phyloP scores from a whole-genome alignment of 495 filamentous ascomycete species.

The Aspergillus ellipticus region DNA sequence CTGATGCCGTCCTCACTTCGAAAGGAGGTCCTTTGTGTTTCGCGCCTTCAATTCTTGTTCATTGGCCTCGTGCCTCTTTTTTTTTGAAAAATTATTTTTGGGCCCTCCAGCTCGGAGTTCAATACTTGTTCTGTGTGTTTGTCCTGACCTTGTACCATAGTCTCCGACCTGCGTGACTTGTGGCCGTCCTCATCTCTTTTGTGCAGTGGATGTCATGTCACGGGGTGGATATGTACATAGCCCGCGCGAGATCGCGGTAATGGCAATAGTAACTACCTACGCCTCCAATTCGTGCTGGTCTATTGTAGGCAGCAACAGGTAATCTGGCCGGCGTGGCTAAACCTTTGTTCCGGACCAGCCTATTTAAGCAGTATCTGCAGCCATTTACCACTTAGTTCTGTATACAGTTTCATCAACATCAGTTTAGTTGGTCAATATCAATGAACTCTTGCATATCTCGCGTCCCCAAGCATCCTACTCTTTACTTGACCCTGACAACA shows the following conservation, averaged over 20 bases:
- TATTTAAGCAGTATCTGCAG: no score
- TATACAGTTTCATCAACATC: no score
- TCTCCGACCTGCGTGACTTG: slow-evolving; percentile 10
- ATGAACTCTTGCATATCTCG: no score
- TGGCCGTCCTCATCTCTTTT: background rate
- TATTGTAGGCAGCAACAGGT: no score
- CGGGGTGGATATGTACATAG: slow-evolving; percentile 30
- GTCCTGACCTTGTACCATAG: slow-evolving; percentile 22
- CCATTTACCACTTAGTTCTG: no score
- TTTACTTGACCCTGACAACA: no score
- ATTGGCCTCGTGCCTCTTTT: background rate
- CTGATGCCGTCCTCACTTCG: background rate
- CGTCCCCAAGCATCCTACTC: no score
- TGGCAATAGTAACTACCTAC: slow-evolving; percentile 18
- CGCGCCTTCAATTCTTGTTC: background rate
- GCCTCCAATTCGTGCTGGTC: background rate
- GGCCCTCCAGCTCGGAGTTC: background rate
- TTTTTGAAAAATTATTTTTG: background rate
- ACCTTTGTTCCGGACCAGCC: no score
- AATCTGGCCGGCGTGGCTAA: no score
- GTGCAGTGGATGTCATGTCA: slow-evolving; percentile 13
- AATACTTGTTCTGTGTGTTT: slow-evolving; percentile 5
- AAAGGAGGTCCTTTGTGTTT: background rate
- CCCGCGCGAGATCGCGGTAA: slow-evolving; percentile 26
- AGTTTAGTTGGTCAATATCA: no score